Base-by-base conservation (phyloP, 169 alveolate genomes). In the Eimeria nieschulzi region DNA sequence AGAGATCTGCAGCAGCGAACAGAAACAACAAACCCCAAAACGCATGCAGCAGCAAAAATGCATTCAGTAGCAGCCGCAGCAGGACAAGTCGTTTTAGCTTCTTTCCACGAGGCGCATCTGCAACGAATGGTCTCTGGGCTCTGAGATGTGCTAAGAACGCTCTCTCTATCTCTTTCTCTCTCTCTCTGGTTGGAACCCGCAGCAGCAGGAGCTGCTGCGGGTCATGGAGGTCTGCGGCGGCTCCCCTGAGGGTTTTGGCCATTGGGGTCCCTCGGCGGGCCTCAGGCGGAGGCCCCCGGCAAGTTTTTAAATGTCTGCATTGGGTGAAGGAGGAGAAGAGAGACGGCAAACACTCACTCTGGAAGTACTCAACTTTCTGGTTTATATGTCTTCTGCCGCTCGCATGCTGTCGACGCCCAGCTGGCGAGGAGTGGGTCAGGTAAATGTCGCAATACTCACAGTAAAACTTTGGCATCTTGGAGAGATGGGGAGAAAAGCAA, bases 391-490 rank as follows among this genome's bases (percentile, higher is more conserved):
- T 98, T 82, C 99, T 96, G 7, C 99, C 99, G 59, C 96, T 95
- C 51, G 97, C 95, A 90, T 99, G 99, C 95, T 99, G 99, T 91
- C 98, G 97, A 87, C 99, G 96, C 33, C 99, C 99, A 23, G 98
- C 99, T 19, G 99, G 99, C 19, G 99, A 98, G 86, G 99, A 97
- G 95, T 99, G 99, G 76, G 99, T 99, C 83, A 99, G 96, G 95
- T 98, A 98, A 85, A 99, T 98, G 87, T 99, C 99, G 94, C 99
- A 99, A 96, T 99, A 99, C 94, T 99, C 99, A 96, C 99, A 99
- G 96, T 98, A 99, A 95, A 96, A 99, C 96, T 99, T 99, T 23
- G 99, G 99, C 99, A 99, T 99, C 53, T 70, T 76, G 39, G 51
- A 13, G 12, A 8, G 5, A 87, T 70, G 13, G 59, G 51, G 13